Percentiles rank a stretch among this genome's conserved stretches.
Evolutionary conservation across 129 eudicot genomes (phyloP).

Genomic region (Tanacetum coccineum): DNA sequence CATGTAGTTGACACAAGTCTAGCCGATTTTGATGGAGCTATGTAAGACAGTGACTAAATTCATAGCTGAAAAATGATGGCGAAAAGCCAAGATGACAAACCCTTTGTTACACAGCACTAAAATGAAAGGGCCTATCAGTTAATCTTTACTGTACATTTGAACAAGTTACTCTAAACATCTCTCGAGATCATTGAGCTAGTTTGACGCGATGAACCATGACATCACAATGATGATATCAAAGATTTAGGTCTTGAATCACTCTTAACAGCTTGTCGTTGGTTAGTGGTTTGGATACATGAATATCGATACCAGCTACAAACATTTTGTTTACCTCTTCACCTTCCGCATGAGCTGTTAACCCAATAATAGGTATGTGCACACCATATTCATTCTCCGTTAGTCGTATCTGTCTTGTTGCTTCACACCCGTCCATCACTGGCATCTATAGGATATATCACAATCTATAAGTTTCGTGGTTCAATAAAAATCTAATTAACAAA

Average conservation of each 20-base stretch:
- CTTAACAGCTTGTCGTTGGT: constrained; percentile 18
- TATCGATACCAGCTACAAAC: constrained; percentile 11
- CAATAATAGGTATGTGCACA: constrained; percentile 44
- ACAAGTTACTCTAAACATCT: too few relatives aligned
- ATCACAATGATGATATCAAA: too few relatives aligned
- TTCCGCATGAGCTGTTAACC: constrained; percentile 41
- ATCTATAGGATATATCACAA: constrained; percentile 1
- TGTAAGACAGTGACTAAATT: constrained; percentile 51
- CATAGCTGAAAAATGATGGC: constrained; percentile 12
- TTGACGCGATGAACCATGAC: too few relatives aligned
- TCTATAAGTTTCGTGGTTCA: not conserved
- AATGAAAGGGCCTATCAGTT: too few relatives aligned
- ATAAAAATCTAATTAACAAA: not conserved
- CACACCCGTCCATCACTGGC: constrained; percentile 30
- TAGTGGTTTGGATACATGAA: constrained; percentile 38
- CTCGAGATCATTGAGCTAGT: too few relatives aligned
- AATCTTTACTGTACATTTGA: too few relatives aligned
- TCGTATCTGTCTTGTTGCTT: constrained; percentile 35
- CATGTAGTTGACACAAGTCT: constrained; percentile 50
- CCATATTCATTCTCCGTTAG: constrained; percentile 39
- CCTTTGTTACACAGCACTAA: too few relatives aligned
- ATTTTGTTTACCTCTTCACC: constrained; percentile 16
- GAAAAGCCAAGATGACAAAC: too few relatives aligned
- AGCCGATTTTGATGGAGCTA: constrained; percentile 48
- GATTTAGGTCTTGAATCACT: constrained; percentile 22